Percentiles rank a stretch among this genome's conserved stretches.
Conservation (phyloP, 345 rosid genomes). For the Populus ilicifolia region DNA sequence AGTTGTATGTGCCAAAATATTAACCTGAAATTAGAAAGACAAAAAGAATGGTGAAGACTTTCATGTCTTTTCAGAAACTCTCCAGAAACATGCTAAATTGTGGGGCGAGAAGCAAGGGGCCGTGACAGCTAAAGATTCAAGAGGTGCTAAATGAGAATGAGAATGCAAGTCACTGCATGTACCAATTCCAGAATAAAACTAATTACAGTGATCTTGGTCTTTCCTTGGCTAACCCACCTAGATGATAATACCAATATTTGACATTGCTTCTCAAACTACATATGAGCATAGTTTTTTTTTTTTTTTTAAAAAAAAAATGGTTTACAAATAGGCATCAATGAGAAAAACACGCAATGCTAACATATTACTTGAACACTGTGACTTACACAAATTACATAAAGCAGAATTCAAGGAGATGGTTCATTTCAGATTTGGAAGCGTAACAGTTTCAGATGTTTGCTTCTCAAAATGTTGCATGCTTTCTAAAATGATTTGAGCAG, state of each 20-base stretch:
- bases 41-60: constrained; percentile 17
- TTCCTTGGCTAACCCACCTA: background rate
- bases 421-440: background rate
- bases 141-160: background rate
- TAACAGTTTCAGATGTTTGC: background rate
- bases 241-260: background rate
- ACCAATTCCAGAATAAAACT: too few species aligned
- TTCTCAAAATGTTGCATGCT: background rate
- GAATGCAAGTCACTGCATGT: background rate
- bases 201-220: too few species aligned
- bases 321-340: background rate
- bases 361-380: background rate
- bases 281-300: background rate
- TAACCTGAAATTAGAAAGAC: constrained; percentile 56
- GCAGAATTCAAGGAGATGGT: background rate
- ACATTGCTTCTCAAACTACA: background rate
- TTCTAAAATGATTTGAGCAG: background rate
- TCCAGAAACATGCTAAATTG: background rate
- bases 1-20: constrained; percentile 75
- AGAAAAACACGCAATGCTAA: background rate
- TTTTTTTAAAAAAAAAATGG: background rate
- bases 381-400: background rate
- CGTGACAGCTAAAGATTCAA: background rate
- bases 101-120: background rate
- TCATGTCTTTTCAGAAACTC: background rate